A percentile compares a stretch with the other conserved stretches of the same genome.
phyloP scores from a whole-genome alignment of 495 filamentous ascomycete species.

The Daldinia vernicosa region DNA sequence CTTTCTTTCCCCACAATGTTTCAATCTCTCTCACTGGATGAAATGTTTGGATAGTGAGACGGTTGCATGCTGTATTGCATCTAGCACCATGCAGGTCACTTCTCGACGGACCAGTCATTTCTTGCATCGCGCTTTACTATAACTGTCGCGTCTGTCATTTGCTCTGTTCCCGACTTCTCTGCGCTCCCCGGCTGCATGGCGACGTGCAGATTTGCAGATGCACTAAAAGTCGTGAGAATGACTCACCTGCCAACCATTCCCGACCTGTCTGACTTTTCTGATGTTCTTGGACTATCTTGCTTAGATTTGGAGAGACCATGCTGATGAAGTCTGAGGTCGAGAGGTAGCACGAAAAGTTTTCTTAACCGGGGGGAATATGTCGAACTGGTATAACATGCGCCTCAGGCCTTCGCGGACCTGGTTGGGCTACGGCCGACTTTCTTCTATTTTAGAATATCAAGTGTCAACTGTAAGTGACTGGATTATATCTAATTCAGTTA shows the following conservation, averaged over 20 bases:
- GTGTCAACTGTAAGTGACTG: slow-evolving; percentile 32
- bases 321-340: slow-evolving; percentile 21
- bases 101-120: slow-evolving; percentile 41
- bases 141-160: slow-evolving; percentile 41
- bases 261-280: slow-evolving; percentile 41
- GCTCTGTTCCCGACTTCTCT: slow-evolving; percentile 40
- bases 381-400: slow-evolving; percentile 46
- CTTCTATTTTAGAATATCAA: slow-evolving; percentile 40
- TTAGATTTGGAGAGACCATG: slow-evolving; percentile 12
- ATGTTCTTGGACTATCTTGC: slow-evolving; percentile 26
- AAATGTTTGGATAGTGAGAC: slow-evolving; percentile 39
- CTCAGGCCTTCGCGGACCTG: slow-evolving; percentile 40
- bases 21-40: slow-evolving; percentile 42
- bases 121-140: slow-evolving; percentile 40
- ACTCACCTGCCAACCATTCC: slow-evolving; percentile 48
- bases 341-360: slow-evolving; percentile 30
- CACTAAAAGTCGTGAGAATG: slow-evolving; percentile 41
- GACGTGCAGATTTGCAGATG: slow-evolving; percentile 43
- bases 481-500: slow-evolving; percentile 14
- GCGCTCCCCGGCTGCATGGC: slow-evolving; percentile 40
- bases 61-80: slow-evolving; percentile 41
- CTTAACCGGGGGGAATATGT: slow-evolving; percentile 13
- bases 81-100: slow-evolving; percentile 37
- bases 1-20: slow-evolving; percentile 37
- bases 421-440: slow-evolving; percentile 35